A percentile compares a stretch with the other conserved stretches of the same genome.
These are phyloP conservation scores for Arxiozyma slooffiae DNA, from an alignment of 1,139 yeast genomes.

Conservation along the genomic window DNA sequence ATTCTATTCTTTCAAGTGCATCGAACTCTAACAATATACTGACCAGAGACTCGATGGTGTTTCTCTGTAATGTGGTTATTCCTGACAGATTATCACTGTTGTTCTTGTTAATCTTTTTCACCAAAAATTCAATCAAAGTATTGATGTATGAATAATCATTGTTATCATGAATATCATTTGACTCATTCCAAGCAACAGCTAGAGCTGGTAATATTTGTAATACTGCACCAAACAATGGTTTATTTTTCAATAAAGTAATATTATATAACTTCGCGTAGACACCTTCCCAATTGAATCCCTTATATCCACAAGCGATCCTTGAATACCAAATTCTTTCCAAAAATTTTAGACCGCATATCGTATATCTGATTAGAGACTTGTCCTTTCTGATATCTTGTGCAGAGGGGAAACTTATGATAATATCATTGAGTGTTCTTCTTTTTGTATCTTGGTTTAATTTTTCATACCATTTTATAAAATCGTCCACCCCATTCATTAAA, in stretches of 20 bases:
- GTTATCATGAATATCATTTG: background rate
- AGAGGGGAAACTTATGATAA: slow-evolving; percentile 15
- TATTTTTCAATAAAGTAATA: slow-evolving; percentile 33
- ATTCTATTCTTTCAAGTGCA: slow-evolving; percentile 6
- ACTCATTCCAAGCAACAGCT: slow-evolving; percentile 8
- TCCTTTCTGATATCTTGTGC: slow-evolving; percentile 8
- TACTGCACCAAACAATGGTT: slow-evolving; percentile 10
- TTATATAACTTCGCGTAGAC: slow-evolving; percentile 48
- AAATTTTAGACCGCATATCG: slow-evolving; percentile 12
- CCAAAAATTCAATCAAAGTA: slow-evolving; percentile 13
- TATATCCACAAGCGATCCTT: slow-evolving; percentile 28
- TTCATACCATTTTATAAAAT: slow-evolving; percentile 35
- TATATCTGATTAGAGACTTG: slow-evolving; percentile 2
- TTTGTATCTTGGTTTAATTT: background rate
- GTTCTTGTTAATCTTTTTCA: slow-evolving; percentile 6
- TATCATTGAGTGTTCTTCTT: slow-evolving; percentile 4
- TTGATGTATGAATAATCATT: slow-evolving; percentile 8
- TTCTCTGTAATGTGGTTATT: slow-evolving; percentile 8
- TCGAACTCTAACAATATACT: slow-evolving; percentile 14
- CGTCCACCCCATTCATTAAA: slow-evolving; percentile 38
- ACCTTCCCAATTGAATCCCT: slow-evolving; percentile 33
- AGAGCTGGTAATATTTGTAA: slow-evolving; percentile 18
- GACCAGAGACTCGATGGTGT: slow-evolving; percentile 15
- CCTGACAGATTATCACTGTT: background rate
- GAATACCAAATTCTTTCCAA: slow-evolving; percentile 28